Evolutionary conservation across 352 stramenopile species (phyloP).

Genomic region (Globisporangium irregulare): DNA sequence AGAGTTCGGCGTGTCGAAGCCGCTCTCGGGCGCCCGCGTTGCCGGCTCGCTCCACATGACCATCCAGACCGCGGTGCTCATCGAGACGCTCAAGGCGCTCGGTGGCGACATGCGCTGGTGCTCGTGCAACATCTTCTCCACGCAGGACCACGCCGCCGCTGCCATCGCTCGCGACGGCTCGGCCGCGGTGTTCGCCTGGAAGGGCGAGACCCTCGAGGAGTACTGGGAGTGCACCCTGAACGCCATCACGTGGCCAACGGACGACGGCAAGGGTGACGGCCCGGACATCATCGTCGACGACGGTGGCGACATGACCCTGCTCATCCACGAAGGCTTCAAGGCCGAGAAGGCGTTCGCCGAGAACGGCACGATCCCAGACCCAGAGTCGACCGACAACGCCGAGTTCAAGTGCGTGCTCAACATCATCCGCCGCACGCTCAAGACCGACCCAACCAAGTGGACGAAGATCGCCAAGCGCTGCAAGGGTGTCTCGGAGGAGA

Average conservation of each 20-base stretch:
- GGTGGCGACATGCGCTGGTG: constrained; percentile 98
- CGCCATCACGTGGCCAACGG: constrained; percentile 94
- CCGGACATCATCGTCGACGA: constrained; percentile 99
- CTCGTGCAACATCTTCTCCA: constrained; percentile 99
- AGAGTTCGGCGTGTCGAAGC: constrained; percentile 89
- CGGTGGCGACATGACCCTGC: constrained; percentile 98
- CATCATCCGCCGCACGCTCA: constrained; percentile 94
- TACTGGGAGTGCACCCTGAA: constrained; percentile 99
- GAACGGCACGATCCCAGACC: constrained; percentile 93
- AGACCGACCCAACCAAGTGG: constrained; percentile 96
- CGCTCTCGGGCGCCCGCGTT: constrained; percentile 90
- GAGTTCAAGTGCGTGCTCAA: constrained; percentile 99
- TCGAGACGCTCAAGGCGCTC: constrained; percentile 97
- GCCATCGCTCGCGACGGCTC: constrained; percentile 95
- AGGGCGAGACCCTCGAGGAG: constrained; percentile 97
- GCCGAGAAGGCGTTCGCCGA: constrained; percentile 94
- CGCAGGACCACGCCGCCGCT: constrained; percentile 97
- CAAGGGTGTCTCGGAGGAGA: constrained; percentile 98
- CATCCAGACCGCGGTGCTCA: constrained; percentile 98
- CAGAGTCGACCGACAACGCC: constrained; percentile 94
- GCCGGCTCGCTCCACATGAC: constrained; percentile 99
- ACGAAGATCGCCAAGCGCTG: constrained; percentile 94
- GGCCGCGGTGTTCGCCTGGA: constrained; percentile 98
- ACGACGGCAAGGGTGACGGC: constrained; percentile 96
- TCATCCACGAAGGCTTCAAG: constrained; percentile 99